Conservation (phyloP, 2,329 filamentous ascomycete species). For the Sarocladium oryzae region DNA sequence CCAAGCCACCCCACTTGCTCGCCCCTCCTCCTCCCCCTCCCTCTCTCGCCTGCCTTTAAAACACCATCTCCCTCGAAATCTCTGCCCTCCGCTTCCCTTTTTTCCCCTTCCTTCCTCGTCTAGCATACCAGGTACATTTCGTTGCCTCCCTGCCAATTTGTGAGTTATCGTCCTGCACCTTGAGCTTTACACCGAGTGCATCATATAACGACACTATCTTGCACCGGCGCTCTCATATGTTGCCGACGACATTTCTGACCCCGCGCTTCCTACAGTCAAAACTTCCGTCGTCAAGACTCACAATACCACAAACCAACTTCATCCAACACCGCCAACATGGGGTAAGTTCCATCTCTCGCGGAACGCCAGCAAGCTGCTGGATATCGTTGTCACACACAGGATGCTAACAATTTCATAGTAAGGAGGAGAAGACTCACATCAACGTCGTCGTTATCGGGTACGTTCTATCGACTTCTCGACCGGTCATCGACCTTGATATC, state of each 20-base stretch:
- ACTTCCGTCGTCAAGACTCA: constrained; percentile 13
- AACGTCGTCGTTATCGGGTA: constrained; percentile 86
- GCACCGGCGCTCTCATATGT: too few species aligned
- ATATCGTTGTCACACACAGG: neutral
- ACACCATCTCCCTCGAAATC: constrained; percentile 18
- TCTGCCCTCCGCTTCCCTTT: constrained; percentile 30
- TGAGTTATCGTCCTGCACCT: constrained; percentile 13
- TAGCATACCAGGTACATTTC: constrained; percentile 37
- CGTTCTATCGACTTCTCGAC: constrained; percentile 22
- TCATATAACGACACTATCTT: neutral
- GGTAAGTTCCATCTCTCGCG: constrained; percentile 16
- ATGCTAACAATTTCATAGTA: constrained; percentile 50
- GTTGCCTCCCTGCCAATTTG: constrained; percentile 37
- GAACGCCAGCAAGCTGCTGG: neutral
- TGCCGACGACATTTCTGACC: neutral
- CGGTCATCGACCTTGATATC: constrained; percentile 13
- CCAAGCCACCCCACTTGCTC: constrained; percentile 20
- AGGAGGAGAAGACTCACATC: constrained; percentile 92
- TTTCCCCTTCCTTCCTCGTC: constrained; percentile 28
- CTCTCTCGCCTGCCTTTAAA: constrained; percentile 25
- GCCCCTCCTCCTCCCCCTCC: constrained; percentile 17
- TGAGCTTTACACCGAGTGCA: neutral
- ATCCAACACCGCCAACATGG: constrained; percentile 30
- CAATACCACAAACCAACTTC: constrained; percentile 11
- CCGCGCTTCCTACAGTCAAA: constrained; percentile 1